phyloP scores from a whole-genome alignment of 371 early-diverging fungal species.

The Chytridium lagenaria region DNA sequence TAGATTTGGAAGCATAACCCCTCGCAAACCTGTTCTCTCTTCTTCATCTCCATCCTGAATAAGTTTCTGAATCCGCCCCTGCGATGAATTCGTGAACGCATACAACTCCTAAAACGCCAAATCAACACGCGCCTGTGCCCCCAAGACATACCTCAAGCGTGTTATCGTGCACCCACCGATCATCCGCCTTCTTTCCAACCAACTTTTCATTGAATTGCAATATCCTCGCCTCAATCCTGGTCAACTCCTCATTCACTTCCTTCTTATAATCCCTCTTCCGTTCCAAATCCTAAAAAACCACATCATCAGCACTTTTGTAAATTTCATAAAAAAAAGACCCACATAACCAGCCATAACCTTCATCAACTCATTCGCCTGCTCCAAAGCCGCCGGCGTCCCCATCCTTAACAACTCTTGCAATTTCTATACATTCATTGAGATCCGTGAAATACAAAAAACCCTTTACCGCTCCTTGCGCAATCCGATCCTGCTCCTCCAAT shows the following conservation, averaged over 20 bases:
- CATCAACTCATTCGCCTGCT: slow-evolving; percentile 94
- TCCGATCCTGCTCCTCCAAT: slow-evolving; percentile 89
- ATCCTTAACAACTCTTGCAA: slow-evolving; percentile 94
- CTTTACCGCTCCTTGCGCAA: slow-evolving; percentile 83
- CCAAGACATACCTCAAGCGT: slow-evolving; percentile 61
- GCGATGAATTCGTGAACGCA: slow-evolving; percentile 53
- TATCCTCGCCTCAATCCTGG: slow-evolving; percentile 79
- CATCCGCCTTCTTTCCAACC: slow-evolving; percentile 67
- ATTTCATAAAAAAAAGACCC: slow-evolving; percentile 31
- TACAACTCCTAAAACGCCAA: slow-evolving; percentile 47
- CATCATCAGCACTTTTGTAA: too few relatives aligned
- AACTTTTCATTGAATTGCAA: slow-evolving; percentile 81
- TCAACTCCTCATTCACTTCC: slow-evolving; percentile 80
- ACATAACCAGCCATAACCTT: slow-evolving; percentile 96
- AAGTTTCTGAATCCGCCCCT: slow-evolving; percentile 75
- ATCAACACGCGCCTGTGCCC: too few relatives aligned
- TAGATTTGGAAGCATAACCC: neutral
- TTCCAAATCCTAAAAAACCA: slow-evolving; percentile 77
- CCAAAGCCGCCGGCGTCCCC: slow-evolving; percentile 90
- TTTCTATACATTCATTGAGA: slow-evolving; percentile 64
- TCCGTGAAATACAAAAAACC: neutral
- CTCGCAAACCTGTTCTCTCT: slow-evolving; percentile 62
- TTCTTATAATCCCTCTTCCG: slow-evolving; percentile 82
- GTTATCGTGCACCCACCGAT: slow-evolving; percentile 41
- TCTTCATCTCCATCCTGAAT: slow-evolving; percentile 70